phyloP scores from a whole-genome alignment of 345 rosid genomes.

The Syzygium jambos region DNA sequence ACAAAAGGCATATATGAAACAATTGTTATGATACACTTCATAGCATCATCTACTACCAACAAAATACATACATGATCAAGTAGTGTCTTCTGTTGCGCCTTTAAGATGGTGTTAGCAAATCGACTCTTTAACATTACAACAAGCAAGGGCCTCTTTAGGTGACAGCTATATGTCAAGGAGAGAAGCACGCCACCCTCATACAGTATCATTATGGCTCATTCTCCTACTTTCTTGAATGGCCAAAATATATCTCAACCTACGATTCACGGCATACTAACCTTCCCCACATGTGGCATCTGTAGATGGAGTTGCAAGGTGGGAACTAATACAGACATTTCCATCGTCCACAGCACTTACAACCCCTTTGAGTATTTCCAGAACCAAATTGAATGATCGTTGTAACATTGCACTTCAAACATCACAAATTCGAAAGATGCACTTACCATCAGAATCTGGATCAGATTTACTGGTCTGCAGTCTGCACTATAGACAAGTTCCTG shows the following conservation, averaged over 20 bases:
- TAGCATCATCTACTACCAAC: not conserved
- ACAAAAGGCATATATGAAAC: not conserved
- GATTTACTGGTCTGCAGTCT: slow-evolving; percentile 29
- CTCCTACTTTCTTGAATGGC: not conserved
- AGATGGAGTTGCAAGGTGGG: slow-evolving; percentile 26
- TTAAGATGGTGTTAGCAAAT: slow-evolving; percentile 65
- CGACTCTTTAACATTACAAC: slow-evolving; percentile 69
- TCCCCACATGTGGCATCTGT: slow-evolving; percentile 28
- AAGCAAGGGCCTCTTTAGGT: slow-evolving; percentile 70
- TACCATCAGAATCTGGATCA: slow-evolving; percentile 70
- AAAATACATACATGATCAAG: slow-evolving; percentile 41
- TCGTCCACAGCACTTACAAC: slow-evolving; percentile 56
- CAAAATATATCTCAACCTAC: not conserved
- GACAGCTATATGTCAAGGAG: slow-evolving; percentile 41
- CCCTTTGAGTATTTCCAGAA: slow-evolving; percentile 29
- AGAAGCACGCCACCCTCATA: slow-evolving; percentile 35
- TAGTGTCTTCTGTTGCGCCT: slow-evolving; percentile 57
- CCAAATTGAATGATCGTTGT: not conserved
- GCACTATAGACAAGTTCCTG: slow-evolving; percentile 28
- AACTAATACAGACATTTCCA: slow-evolving; percentile 31
- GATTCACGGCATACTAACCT: slow-evolving; percentile 23
- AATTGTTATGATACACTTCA: not conserved
- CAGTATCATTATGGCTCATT: not conserved
- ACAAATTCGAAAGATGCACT: slow-evolving; percentile 18
- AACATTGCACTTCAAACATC: slow-evolving; percentile 6